Conservation (phyloP, 2,329 filamentous ascomycete genomes). For the Ilyonectria destructans region DNA sequence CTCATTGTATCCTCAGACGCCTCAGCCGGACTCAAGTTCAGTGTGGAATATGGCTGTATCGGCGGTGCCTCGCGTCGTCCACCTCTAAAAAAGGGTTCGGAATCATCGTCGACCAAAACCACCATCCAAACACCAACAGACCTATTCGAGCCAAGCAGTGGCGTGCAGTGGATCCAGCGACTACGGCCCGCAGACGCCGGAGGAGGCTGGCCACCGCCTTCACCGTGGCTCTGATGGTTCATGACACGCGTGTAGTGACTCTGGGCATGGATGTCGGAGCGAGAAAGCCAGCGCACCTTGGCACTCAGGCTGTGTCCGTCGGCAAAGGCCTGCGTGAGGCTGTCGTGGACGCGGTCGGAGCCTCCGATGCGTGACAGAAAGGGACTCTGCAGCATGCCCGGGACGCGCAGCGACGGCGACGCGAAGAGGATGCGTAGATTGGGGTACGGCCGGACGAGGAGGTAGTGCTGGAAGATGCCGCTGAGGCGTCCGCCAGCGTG, state of each 20-base stretch:
- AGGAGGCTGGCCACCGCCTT: slow-evolving; percentile 47
- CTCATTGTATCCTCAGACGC: slow-evolving; percentile 42
- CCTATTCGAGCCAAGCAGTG: slow-evolving; percentile 77
- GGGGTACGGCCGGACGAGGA: slow-evolving; percentile 78
- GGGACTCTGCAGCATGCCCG: slow-evolving; percentile 76
- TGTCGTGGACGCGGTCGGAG: slow-evolving; percentile 61
- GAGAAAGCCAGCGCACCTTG: slow-evolving; percentile 78
- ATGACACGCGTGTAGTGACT: slow-evolving; percentile 18
- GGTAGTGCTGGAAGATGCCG: slow-evolving; percentile 68
- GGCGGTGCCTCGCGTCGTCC: slow-evolving; percentile 37
- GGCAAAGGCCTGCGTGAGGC: slow-evolving; percentile 69
- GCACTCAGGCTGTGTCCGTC: slow-evolving; percentile 82
- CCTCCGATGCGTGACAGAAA: slow-evolving; percentile 71
- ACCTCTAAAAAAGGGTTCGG: slow-evolving; percentile 29
- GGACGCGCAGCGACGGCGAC: slow-evolving; percentile 77
- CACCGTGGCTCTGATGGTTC: slow-evolving; percentile 53
- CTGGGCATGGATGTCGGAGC: slow-evolving; percentile 33
- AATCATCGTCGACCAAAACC: slow-evolving; percentile 78
- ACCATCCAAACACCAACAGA: slow-evolving; percentile 86
- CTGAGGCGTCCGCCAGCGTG: slow-evolving; percentile 45
- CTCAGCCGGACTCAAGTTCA: slow-evolving; percentile 3
- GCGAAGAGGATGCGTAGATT: slow-evolving; percentile 79
- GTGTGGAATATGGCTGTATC: slow-evolving; percentile 28
- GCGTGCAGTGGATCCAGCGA: slow-evolving; percentile 85
- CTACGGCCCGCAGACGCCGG: slow-evolving; percentile 64